Conservation (phyloP, 2,329 filamentous ascomycete genomes). For the Stemphylium beticola region DNA sequence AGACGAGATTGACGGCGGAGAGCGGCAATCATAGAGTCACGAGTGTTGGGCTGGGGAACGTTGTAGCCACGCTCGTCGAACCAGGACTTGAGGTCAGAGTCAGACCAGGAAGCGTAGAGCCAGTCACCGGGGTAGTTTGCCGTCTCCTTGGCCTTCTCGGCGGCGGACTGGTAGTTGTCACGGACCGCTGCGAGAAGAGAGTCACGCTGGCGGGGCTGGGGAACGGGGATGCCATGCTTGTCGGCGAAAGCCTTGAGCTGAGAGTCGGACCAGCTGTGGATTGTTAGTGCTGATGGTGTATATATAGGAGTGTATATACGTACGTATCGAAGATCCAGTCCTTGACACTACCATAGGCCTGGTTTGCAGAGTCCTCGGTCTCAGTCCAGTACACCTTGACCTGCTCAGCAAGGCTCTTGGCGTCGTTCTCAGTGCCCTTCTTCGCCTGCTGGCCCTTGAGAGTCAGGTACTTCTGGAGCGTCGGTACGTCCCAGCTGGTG, state of each 20-base stretch:
- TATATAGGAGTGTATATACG: background rate
- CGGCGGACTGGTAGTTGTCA: slow-evolving; percentile 78
- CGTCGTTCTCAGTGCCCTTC: slow-evolving; percentile 69
- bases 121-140: slow-evolving; percentile 90
- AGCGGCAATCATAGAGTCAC: slow-evolving; percentile 85
- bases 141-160: slow-evolving; percentile 78
- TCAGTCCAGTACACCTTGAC: slow-evolving; percentile 80
- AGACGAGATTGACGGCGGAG: slow-evolving; percentile 90
- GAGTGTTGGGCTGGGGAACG: slow-evolving; percentile 79
- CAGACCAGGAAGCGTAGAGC: slow-evolving; percentile 89
- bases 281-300: slow-evolving; percentile 44
- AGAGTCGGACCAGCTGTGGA: slow-evolving; percentile 82
- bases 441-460: slow-evolving; percentile 74
- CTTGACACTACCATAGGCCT: slow-evolving; percentile 74
- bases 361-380: slow-evolving; percentile 75
- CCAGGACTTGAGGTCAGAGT: slow-evolving; percentile 93
- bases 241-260: slow-evolving; percentile 93
- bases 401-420: slow-evolving; percentile 70
- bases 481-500: slow-evolving; percentile 74
- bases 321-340: slow-evolving; percentile 92
- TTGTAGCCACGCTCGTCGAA: slow-evolving; percentile 87
- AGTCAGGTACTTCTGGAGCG: slow-evolving; percentile 71
- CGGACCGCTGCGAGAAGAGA: slow-evolving; percentile 78
- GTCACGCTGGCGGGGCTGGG: slow-evolving; percentile 86
- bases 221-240: slow-evolving; percentile 82